phyloP scores from a whole-genome alignment of 2,329 filamentous ascomycete genomes.

The Cladosporium sp. region DNA sequence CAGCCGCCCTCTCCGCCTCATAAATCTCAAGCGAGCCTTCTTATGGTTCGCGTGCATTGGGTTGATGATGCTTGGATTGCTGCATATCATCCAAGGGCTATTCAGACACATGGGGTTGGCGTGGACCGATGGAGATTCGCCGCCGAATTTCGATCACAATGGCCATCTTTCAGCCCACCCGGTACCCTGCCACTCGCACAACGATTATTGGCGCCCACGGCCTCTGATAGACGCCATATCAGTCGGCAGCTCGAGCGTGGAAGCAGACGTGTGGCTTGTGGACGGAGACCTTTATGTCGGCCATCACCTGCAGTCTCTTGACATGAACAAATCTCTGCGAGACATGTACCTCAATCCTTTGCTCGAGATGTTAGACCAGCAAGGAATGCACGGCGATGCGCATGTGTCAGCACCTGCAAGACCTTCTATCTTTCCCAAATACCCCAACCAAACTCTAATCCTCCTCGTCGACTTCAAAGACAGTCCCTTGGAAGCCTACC shows the following conservation, averaged over 20 bases:
- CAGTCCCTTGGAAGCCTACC: not conserved
- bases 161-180: constrained; percentile 45
- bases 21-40: not conserved
- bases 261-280: constrained; percentile 66
- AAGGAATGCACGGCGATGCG: not conserved
- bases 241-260: constrained; percentile 60
- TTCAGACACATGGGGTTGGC: not conserved
- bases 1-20: too few species aligned
- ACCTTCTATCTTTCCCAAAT: not conserved
- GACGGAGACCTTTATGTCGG: constrained; percentile 59
- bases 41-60: not conserved
- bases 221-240: constrained; percentile 58
- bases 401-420: not conserved
- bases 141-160: constrained; percentile 17
- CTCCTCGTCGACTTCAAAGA: not conserved
- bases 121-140: not conserved
- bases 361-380: constrained; percentile 48
- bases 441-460: not conserved
- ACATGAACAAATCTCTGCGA: constrained; percentile 54
- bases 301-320: constrained; percentile 55
- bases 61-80: not conserved
- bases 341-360: constrained; percentile 64
- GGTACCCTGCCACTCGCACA: constrained; percentile 62
- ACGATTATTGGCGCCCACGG: constrained; percentile 64
- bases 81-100: not conserved